A percentile compares a stretch with the other conserved stretches of the same genome.
These are phyloP conservation scores for Hygrocybe punicea DNA, from an alignment of 768 basidiomycete species.

Conservation along the genomic window DNA sequence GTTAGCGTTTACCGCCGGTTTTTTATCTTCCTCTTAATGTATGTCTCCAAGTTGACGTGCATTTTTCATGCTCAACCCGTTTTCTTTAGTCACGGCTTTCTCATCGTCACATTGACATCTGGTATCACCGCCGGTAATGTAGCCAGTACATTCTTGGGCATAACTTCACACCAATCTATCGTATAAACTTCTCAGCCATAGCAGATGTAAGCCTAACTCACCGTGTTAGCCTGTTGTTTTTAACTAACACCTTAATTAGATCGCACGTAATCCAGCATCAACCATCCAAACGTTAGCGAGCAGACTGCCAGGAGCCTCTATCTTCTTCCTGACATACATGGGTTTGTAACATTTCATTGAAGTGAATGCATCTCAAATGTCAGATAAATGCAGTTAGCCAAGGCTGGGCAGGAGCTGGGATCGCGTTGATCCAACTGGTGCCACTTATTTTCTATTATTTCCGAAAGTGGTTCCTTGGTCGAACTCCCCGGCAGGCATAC, in stretches of 20 bases:
- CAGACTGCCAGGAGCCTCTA: conserved; percentile 47
- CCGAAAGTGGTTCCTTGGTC: conserved; percentile 61
- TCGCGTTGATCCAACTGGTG: conserved; percentile 7
- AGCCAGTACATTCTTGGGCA: no score
- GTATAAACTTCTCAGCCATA: conserved; percentile 50
- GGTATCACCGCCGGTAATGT: background rate
- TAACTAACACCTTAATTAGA: no score
- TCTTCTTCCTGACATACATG: conserved; percentile 54
- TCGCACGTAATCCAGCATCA: conserved; percentile 5
- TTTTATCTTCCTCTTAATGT: conserved; percentile 62
- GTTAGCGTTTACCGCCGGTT: conserved; percentile 70
- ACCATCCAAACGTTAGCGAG: conserved; percentile 8
- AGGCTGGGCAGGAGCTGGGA: conserved; percentile 11
- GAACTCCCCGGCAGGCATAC: conserved; percentile 64
- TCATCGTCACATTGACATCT: conserved; percentile 63
- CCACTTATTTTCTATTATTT: conserved; percentile 49
- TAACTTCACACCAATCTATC: conserved; percentile 33
- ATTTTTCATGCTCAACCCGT: background rate
- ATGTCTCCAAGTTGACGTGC: conserved; percentile 14
- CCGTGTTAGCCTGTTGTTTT: no score
- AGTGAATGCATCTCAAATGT: no score
- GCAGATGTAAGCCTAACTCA: conserved; percentile 25
- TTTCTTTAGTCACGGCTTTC: conserved; percentile 56
- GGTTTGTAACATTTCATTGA: background rate
- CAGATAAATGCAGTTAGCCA: conserved; percentile 1